Evolutionary conservation across 352 stramenopile genomes (phyloP), one percentile per base, ranked within the genome.

Genomic region (Pythium biforme): DNA sequence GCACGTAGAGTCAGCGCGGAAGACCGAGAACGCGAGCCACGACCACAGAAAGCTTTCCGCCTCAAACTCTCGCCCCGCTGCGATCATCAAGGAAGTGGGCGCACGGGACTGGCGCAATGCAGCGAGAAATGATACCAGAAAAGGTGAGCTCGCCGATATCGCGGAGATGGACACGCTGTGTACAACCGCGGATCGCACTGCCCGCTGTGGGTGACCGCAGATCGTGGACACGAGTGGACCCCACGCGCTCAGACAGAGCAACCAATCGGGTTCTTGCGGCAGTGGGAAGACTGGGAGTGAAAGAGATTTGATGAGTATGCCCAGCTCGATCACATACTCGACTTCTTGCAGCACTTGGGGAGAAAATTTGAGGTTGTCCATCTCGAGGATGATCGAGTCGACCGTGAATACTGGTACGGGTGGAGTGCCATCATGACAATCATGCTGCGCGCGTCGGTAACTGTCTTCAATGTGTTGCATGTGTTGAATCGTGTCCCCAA

Each of bases 21-120:
- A 61, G 33, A 61, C 26, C n/a, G 41, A 25, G 26, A 53, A 52
- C 19, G 54, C 54, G 23, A 61, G 39, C 54, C 54, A 61, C 41
- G 40, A 14, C 39, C 54, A 52, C 11, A 61, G 46, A 2, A 2
- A 12, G 20, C 45, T n/a, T 0, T 11, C 29, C 1, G 29, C 40
- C 3, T 17, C 26, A 10, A 49, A 50, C 12, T 51, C 53, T 3
- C 40, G 34, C 22, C n/a, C 17, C 0, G 47, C 20, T 20, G 5
- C 53, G 17, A 60, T 50, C 2, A 4, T 39, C 15, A 60, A 10
- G 4, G 20, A 48, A 7, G 17, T 20, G 8, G 48, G 20, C 17
- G 23, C 22, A 22, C 51, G 51, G 19, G 33, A 46, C 5, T 48
- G 11, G 14, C 23, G 51, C 33, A 58, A 7, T 23, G 53, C 37